These are phyloP conservation scores for Sporisorium reilianum DNA, from an alignment of 1,284 basidiomycete species.

Conservation along the genomic window DNA sequence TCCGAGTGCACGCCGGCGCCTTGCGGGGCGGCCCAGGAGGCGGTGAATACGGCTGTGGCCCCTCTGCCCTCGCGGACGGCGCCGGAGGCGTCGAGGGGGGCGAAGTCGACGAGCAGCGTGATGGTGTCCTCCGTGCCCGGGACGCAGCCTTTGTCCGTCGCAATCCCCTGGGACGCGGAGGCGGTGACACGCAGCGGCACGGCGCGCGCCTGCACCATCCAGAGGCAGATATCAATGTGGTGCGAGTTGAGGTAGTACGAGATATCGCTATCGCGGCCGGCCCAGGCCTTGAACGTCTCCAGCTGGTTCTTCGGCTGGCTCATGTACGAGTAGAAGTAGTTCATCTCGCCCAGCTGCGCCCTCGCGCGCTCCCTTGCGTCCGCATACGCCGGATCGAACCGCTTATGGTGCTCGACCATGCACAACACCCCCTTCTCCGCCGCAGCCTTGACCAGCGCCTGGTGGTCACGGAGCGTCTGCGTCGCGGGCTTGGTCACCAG, in stretches of 20 bases:
- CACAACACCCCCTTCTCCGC: slow-evolving; percentile 84
- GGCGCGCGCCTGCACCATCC: slow-evolving; percentile 78
- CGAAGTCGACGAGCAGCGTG: slow-evolving; percentile 92
- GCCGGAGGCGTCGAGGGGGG: slow-evolving; percentile 76
- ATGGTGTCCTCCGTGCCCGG: slow-evolving; percentile 91
- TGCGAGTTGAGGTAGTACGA: slow-evolving; percentile 91
- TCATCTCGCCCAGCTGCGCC: slow-evolving; percentile 84
- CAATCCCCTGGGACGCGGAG: slow-evolving; percentile 87
- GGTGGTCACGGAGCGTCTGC: slow-evolving; percentile 84
- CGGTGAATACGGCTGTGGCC: slow-evolving; percentile 88
- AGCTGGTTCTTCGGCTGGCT: slow-evolving; percentile 94
- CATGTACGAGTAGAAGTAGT: slow-evolving; percentile 81
- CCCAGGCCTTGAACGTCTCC: slow-evolving; percentile 93
- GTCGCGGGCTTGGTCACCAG: slow-evolving; percentile 93
- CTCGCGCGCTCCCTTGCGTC: slow-evolving; percentile 82
- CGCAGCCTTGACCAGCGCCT: slow-evolving; percentile 80
- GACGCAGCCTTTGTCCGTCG: slow-evolving; percentile 86
- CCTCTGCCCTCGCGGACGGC: slow-evolving; percentile 72
- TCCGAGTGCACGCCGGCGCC: slow-evolving; percentile 78
- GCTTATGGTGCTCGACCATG: slow-evolving; percentile 84
- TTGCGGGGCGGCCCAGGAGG: slow-evolving; percentile 72
- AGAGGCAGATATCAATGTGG: slow-evolving; percentile 80
- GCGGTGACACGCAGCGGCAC: slow-evolving; percentile 84
- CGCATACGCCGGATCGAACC: slow-evolving; percentile 90
- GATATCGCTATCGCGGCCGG: slow-evolving; percentile 81